Evolutionary conservation across 2,329 filamentous ascomycete genomes (phyloP), one percentile per base, ranked within the genome.

Genomic region (Ceratocystis diversiconidia): DNA sequence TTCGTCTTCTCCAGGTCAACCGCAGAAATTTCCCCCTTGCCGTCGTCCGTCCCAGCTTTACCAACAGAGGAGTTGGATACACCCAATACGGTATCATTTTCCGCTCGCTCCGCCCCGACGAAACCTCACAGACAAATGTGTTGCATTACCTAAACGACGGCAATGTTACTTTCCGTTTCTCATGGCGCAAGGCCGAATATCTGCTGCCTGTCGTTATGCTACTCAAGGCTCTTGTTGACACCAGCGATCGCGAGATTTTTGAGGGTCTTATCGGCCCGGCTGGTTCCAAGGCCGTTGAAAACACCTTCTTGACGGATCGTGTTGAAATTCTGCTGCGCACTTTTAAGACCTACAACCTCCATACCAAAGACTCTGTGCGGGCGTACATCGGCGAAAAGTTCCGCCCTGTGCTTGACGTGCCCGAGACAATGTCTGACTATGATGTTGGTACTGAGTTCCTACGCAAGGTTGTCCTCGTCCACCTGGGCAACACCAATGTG

Each of bases 171-270:
- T 96, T 99, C 76, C 84, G 94, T 66, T 99, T 99, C 76, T 96
- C 92, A 5, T 99, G 92, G 92, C 83, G 92, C 70, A 99, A 99
- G 77, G 90, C 91, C 70, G 94, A 99, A 75, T 99, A 90, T 72
- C 83, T 99, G n/a, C 83, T 99, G 1, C 94, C 94, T 0, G 89
- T 91, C 68, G 86, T 96, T 82, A 97, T 99, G 92, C 85, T 99
- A 43, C 77, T 99, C 69, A 99, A 97, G 78, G 92, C 94, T 1
- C 79, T 99, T 62, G 83, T 94, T 1, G 92, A 99, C 75, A 99
- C 94, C 17, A 99, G 96, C 73, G 94, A 99, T 73, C 85, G 90
- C 66, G 92, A 96, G 73, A 94, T 99, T 57, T 97, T 95, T 68
- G 92, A 97, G 75, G 89, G 88, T n/a, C 78, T 99, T 63, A 87